A percentile compares a stretch with the other conserved stretches of the same genome.
Evolutionary conservation across 148 eudicot species (phyloP).

Genomic region (Nyssa sinensis): DNA sequence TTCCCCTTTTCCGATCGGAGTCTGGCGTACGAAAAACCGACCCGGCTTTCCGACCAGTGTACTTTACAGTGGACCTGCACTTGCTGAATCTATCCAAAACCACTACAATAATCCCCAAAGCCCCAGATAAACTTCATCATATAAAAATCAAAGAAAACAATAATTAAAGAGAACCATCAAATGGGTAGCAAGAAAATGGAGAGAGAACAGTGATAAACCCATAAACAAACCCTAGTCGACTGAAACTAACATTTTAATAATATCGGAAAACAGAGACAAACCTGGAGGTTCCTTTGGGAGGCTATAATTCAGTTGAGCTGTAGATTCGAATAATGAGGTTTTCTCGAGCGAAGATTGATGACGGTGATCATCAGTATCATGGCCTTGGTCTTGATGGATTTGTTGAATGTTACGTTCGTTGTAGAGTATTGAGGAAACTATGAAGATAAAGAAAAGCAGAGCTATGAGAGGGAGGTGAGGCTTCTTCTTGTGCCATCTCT

Average conservation of each 20-base stretch:
- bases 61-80: conserved; percentile 66
- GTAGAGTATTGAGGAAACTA: conserved; percentile 50
- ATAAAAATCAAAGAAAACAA: conserved; percentile 9
- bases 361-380: conserved; percentile 17
- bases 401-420: conserved; percentile 49
- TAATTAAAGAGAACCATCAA: conserved; percentile 15
- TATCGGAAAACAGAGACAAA: conserved; percentile 10
- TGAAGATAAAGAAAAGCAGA: conserved; percentile 48
- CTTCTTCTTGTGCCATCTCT: conserved; percentile 55
- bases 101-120: conserved; percentile 35
- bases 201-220: not conserved
- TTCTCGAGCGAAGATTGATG: conserved; percentile 6
- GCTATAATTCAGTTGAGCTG: conserved; percentile 16
- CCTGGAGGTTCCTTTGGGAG: conserved; percentile 33
- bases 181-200: not conserved
- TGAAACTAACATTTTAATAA: not conserved
- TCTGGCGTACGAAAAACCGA: conserved; percentile 26
- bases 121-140: conserved; percentile 7
- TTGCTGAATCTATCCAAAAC: conserved; percentile 69
- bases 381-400: conserved; percentile 31
- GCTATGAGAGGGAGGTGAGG: conserved; percentile 50
- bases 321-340: conserved; percentile 18
- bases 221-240: not conserved
- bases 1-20: conserved; percentile 24
- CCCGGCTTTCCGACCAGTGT: conserved; percentile 53